A percentile compares a stretch with the other conserved stretches of the same genome.
Conservation (phyloP, 177 flowering plant genomes). For the Telopea speciosissima region DNA sequence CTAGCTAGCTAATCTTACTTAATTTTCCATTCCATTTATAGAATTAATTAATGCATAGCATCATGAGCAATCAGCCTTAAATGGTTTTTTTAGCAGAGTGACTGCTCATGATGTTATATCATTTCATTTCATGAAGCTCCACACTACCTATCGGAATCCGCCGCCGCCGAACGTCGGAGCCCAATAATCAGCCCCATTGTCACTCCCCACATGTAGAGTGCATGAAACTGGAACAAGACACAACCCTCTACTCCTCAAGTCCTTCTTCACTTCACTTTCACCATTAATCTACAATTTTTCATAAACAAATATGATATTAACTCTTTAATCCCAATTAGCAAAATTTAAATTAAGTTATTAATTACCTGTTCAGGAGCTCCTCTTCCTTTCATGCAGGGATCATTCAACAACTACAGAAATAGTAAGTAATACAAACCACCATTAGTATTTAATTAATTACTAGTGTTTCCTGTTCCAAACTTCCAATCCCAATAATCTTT, state of each 20-base stretch:
- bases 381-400: slow-evolving; percentile 52
- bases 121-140: slow-evolving; percentile 21
- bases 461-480: slow-evolving; percentile 2
- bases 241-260: slow-evolving; percentile 82
- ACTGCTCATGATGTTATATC: slow-evolving; percentile 97
- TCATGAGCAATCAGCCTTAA: slow-evolving; percentile 97
- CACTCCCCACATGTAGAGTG: slow-evolving; percentile 78
- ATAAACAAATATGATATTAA: not conserved
- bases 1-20: not conserved
- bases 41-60: slow-evolving; percentile 84
- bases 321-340: not conserved
- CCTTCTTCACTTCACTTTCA: slow-evolving; percentile 47
- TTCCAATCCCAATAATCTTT: not conserved
- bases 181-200: slow-evolving; percentile 93
- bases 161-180: slow-evolving; percentile 63
- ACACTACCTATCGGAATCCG: slow-evolving; percentile 36
- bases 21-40: too few relatives aligned
- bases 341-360: too few relatives aligned
- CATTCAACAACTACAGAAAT: slow-evolving; percentile 48
- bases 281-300: slow-evolving; percentile 26
- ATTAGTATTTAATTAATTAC: slow-evolving; percentile 12
- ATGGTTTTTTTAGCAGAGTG: slow-evolving; percentile 60
- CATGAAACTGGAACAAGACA: slow-evolving; percentile 85
- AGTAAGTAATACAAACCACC: not conserved
- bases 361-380: slow-evolving; percentile 44